A percentile compares a stretch with the other conserved stretches of the same genome.
These are phyloP conservation scores for Apiospora phragmitis DNA, from an alignment of 2,329 filamentous ascomycete genomes.

Conservation along the genomic window DNA sequence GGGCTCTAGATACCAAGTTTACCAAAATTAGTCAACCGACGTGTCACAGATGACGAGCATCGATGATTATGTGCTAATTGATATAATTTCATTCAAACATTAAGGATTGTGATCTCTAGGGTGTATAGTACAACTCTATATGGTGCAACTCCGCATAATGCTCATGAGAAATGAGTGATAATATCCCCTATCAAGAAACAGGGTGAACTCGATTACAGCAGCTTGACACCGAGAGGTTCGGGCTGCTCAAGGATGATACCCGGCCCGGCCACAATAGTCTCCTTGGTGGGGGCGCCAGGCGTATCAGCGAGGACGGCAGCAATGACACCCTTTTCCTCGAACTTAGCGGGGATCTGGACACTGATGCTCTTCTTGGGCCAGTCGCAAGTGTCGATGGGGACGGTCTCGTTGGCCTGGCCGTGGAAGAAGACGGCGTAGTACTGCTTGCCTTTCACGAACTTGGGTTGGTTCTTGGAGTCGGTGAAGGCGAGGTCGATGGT, in stretches of 20 bases:
- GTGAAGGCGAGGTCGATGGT: constrained; percentile 33
- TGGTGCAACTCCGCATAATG: neutral
- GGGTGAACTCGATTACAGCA: constrained; percentile 14
- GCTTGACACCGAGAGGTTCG: constrained; percentile 21
- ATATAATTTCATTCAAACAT: neutral
- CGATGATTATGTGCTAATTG: neutral
- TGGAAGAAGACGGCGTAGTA: constrained; percentile 45
- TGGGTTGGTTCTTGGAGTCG: constrained; percentile 28
- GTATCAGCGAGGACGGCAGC: constrained; percentile 37
- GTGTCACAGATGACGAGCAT: neutral
- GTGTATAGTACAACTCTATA: neutral
- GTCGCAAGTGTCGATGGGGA: constrained; percentile 34
- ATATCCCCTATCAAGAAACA: neutral
- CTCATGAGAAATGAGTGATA: neutral
- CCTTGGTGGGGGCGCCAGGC: constrained; percentile 35
- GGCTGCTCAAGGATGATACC: constrained; percentile 39
- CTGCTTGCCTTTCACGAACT: constrained; percentile 24
- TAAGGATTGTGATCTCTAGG: neutral
- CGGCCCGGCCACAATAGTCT: constrained; percentile 40
- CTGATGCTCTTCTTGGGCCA: constrained; percentile 26
- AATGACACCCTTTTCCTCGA: constrained; percentile 39
- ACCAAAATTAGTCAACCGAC: too few species aligned
- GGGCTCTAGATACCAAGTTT: too few species aligned
- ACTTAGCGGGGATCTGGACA: constrained; percentile 35
- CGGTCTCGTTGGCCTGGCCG: constrained; percentile 34